Evolutionary conservation across 2,329 filamentous ascomycete species (phyloP).

Genomic region (Celoporthe dispersa): DNA sequence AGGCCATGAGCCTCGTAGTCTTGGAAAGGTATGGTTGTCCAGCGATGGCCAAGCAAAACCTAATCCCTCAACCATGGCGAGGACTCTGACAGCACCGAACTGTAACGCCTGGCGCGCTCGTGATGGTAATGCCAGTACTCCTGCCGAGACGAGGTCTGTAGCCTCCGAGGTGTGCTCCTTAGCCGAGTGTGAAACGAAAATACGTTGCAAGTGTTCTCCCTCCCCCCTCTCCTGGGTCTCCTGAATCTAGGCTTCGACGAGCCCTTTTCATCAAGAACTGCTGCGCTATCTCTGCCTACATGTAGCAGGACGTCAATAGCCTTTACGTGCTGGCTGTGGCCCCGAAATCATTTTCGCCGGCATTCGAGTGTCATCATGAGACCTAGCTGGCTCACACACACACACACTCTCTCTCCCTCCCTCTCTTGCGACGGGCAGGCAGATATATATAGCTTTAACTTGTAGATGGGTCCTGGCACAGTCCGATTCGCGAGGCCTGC

Average conservation of each 20-base stretch:
- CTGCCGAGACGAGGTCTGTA: neutral
- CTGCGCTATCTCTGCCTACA: neutral
- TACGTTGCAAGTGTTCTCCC: neutral
- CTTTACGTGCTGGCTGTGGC: neutral
- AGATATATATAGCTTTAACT: neutral
- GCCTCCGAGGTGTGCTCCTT: neutral
- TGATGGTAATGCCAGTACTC: neutral
- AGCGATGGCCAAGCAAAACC: neutral
- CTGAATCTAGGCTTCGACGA: neutral
- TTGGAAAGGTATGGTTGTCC: neutral
- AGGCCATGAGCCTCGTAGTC: neutral
- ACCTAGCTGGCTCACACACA: neutral
- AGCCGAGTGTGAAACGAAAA: neutral
- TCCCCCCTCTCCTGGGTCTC: neutral
- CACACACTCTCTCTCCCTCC: no score
- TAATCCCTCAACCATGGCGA: neutral
- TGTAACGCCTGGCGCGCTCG: constrained; percentile 2
- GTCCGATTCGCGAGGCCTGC: constrained; percentile 5
- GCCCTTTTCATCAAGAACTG: neutral
- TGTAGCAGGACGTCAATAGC: neutral
- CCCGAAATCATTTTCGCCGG: neutral
- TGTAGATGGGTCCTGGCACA: neutral
- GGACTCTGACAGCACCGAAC: neutral
- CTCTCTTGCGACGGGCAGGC: neutral
- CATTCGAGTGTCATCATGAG: neutral